Evolutionary conservation across 257 asterid species (phyloP), one percentile per base, ranked within the genome.

Genomic region (Solanum chmielewskii): DNA sequence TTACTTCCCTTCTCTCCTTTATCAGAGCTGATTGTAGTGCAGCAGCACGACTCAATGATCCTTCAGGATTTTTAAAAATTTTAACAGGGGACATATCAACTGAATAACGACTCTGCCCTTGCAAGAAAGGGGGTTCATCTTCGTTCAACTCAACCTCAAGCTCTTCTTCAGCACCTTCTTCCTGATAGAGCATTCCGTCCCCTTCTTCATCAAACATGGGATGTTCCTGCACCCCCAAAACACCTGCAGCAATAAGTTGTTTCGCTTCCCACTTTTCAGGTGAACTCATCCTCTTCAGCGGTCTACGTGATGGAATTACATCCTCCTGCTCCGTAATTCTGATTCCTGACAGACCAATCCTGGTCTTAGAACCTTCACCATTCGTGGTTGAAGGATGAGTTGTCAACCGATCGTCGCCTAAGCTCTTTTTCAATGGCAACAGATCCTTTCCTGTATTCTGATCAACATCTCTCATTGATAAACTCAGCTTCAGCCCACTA

Each of bases 261-360:
- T 96, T 93, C 10, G 98, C 98, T 91, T 96, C 99, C 99, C 99
- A 96, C 80, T 87, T 91, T 93, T 96, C 98, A 9, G 99, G 99
- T 23, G 99, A 96, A 88, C 99, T 96, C 99, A 95, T 95, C 91
- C 92, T 91, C 92, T 95, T 96, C 87, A 96, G 88, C 0, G 98
- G 98, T 78, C 99, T 92, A 37, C 99, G 89, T 2, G 99, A 95
- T 12, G 97, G 98, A 87, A 89, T 93, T 66, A 86, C 89, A 89
- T 89, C 97, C 83, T 88, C 91, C 52, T 92, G 98, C 84, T 94
- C 98, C 0, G 89, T 88, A 49, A 96, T 92, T 85, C 87, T 90
- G 87, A 96, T 95, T 59, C 99, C 98, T 0, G 98, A 96, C 52
- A 95, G 92, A 84, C 99, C 98, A 80, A 93, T 93, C 92, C 95